Base-by-base conservation (phyloP, 176 grass and related monocot species). In the Musa schizocarpa region DNA sequence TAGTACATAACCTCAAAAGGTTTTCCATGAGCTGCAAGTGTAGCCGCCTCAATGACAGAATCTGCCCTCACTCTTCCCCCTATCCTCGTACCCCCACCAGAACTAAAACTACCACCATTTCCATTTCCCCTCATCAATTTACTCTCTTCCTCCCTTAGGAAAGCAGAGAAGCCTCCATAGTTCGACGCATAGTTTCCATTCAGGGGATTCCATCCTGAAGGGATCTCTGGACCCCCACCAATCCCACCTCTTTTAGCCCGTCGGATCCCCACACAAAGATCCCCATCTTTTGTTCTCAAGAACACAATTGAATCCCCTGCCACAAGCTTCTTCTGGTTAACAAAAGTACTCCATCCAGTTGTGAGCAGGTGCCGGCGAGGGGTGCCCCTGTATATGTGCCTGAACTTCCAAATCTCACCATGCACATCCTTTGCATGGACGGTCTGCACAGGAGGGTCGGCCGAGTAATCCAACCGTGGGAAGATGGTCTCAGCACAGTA, bases 241-340 rank as follows among this genome's bases (percentile, higher is more conserved):
- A 79, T 73, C 59, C 85, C 78, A 29, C 87, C 88, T 72, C 92
- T 91, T 83, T 99, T 99, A 52, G 96, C 91, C 73, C 91, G 85
- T 11, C 96, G 81, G 76, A 99, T 99, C 68, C 96, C 96, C 19
- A 99, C 96, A 79, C 91, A 99, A 61, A 95, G 89, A 61, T 92
- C 91, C 13, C 96, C 91, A 26, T 95, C 89, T 29, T 92, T 87
- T 2, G 96, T 90, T 68, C 91, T 65, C 78, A 95, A 83, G 85
- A 99, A 99, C n/a, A 99, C 91, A 83, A 99, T 99, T 25, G 91
- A 99, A 86, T 99, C 96, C n/a, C 96, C 96, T 1, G 96, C 96
- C 24, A 99, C 88, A 49, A 99, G 88, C 74, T 99, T 99, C 83
- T 99, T 99, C 63, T 99, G 96, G 72, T 99, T 99, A 23, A 99